Percentiles rank a stretch among this genome's conserved stretches.
These are phyloP conservation scores for Monosporascus sp. DNA, from an alignment of 2,329 filamentous ascomycete genomes.

Conservation along the genomic window DNA sequence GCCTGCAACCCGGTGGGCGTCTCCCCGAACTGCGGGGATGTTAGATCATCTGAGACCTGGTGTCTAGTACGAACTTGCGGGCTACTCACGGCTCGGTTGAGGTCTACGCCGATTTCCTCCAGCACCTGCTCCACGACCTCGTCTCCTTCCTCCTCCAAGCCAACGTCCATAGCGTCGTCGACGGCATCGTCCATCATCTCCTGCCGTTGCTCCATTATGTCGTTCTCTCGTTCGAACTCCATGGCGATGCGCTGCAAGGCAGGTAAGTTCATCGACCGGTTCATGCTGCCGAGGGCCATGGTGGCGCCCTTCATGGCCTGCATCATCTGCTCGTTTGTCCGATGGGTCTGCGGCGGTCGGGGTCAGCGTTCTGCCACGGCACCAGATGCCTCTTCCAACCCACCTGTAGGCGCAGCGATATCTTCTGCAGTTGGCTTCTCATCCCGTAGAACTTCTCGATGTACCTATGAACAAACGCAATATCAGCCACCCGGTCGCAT, in stretches of 20 bases:
- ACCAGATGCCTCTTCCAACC: constrained; percentile 1
- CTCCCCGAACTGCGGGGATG: constrained; percentile 68
- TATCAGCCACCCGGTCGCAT: constrained; percentile 1
- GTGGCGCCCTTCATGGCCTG: constrained; percentile 99
- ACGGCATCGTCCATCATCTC: constrained; percentile 99
- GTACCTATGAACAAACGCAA: constrained; percentile 52
- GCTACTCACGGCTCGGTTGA: constrained; percentile 75
- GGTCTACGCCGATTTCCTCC: constrained; percentile 93
- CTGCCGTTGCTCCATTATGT: constrained; percentile 97
- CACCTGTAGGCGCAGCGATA: constrained; percentile 90
- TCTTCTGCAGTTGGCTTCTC: constrained; percentile 94
- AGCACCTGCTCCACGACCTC: constrained; percentile 95
- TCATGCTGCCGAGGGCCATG: constrained; percentile 90
- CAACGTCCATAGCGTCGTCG: constrained; percentile 88
- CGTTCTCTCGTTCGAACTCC: constrained; percentile 98
- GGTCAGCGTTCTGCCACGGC: neutral
- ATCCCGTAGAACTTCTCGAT: constrained; percentile 98
- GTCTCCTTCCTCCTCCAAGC: constrained; percentile 89
- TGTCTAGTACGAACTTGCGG: neutral
- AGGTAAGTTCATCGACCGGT: constrained; percentile 93
- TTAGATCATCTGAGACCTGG: constrained; percentile 18
- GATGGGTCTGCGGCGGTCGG: constrained; percentile 64
- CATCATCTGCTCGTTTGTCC: constrained; percentile 99
- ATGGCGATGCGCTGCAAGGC: constrained; percentile 93
- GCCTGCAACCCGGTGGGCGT: constrained; percentile 81